Conservation (phyloP, 345 rosid genomes). For the Eucalyptus curtisii region DNA sequence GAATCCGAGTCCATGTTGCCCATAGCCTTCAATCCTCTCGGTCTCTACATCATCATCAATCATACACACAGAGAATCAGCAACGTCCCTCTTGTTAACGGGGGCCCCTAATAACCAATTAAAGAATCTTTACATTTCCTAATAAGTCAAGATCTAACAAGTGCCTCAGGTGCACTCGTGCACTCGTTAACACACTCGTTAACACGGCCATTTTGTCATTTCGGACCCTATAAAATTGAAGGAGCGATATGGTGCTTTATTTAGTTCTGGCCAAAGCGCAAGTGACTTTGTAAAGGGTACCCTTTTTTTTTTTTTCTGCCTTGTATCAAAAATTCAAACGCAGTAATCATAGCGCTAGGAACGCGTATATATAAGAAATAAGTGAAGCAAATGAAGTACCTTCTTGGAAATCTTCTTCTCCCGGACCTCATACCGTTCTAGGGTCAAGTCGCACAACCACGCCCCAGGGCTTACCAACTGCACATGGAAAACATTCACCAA, state of each 20-base stretch:
- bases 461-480: slow-evolving; percentile 42
- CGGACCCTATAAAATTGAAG: not conserved
- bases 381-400: slow-evolving; percentile 8
- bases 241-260: not conserved
- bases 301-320: not conserved
- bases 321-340: not conserved
- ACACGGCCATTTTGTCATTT: not conserved
- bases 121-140: not conserved
- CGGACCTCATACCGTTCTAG: slow-evolving; percentile 47
- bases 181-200: no score
- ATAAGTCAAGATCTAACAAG: not conserved
- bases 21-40: slow-evolving; percentile 52
- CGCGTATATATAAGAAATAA: not conserved
- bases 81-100: not conserved
- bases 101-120: not conserved
- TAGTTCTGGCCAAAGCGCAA: not conserved
- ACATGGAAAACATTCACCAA: not conserved
- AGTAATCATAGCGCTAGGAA: not conserved
- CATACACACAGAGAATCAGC: not conserved
- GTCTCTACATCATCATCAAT: slow-evolving; percentile 21
- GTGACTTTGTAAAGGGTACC: not conserved
- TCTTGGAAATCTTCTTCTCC: slow-evolving; percentile 50
- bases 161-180: not conserved
- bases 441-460: slow-evolving; percentile 49
- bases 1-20: slow-evolving; percentile 43